phyloP scores from a whole-genome alignment of 1,139 yeast genomes.

The Candida labiduridarum region DNA sequence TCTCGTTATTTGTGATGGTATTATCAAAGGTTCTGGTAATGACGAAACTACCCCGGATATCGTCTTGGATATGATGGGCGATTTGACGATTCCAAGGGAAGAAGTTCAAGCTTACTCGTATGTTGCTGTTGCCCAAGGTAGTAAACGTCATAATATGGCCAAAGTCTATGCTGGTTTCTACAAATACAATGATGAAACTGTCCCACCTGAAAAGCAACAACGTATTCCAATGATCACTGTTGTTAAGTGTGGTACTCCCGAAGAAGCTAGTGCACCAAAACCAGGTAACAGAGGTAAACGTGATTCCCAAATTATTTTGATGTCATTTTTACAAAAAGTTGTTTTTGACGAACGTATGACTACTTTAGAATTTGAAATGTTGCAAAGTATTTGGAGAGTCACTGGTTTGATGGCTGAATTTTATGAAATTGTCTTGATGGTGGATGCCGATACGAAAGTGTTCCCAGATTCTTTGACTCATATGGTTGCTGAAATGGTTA shows the following conservation, averaged over 20 bases:
- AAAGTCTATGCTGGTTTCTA: slow-evolving; percentile 91
- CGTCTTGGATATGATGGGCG: slow-evolving; percentile 84
- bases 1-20: slow-evolving; percentile 87
- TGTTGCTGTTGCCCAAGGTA: slow-evolving; percentile 92
- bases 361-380: slow-evolving; percentile 81
- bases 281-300: slow-evolving; percentile 99
- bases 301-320: slow-evolving; percentile 91
- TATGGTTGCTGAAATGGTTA: slow-evolving; percentile 91
- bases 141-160: slow-evolving; percentile 97
- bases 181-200: slow-evolving; percentile 72
- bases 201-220: slow-evolving; percentile 82
- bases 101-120: slow-evolving; percentile 80
- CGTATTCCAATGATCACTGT: slow-evolving; percentile 81
- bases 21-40: slow-evolving; percentile 92
- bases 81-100: slow-evolving; percentile 70
- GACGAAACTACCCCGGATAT: slow-evolving; percentile 86
- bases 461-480: slow-evolving; percentile 90
- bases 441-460: slow-evolving; percentile 95
- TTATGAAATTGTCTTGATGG: slow-evolving; percentile 89
- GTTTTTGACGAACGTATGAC: slow-evolving; percentile 98
- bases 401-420: slow-evolving; percentile 88
- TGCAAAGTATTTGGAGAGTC: slow-evolving; percentile 77
- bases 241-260: slow-evolving; percentile 93
- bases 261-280: slow-evolving; percentile 74
- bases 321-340: slow-evolving; percentile 89